Evolutionary conservation across 768 basidiomycete genomes (phyloP).

Genomic region (Podaxis carcinomalis): DNA sequence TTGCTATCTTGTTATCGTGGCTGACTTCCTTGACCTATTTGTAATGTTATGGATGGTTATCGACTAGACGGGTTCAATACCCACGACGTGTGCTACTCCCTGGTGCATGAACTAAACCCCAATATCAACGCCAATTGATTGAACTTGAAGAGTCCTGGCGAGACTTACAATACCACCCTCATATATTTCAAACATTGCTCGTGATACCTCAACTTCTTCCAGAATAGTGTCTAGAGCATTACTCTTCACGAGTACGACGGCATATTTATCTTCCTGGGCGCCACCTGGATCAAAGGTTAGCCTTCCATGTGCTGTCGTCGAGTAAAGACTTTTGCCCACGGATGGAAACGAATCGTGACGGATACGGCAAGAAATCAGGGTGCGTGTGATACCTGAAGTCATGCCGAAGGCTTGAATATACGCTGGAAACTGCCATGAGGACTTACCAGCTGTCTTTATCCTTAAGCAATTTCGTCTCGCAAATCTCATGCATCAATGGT

Average conservation of each 20-base stretch:
- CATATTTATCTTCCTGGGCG: constrained; percentile 73
- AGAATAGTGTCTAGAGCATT: constrained; percentile 41
- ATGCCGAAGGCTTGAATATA: not conserved
- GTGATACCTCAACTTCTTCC: constrained; percentile 80
- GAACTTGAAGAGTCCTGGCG: not conserved
- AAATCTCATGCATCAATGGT: constrained; percentile 50
- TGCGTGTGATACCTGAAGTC: constrained; percentile 72
- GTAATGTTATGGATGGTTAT: not conserved
- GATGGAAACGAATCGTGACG: constrained; percentile 67
- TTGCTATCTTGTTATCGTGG: constrained; percentile 73
- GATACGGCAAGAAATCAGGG: constrained; percentile 74
- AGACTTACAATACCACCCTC: constrained; percentile 79
- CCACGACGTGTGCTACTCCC: constrained; percentile 74
- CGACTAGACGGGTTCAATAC: constrained; percentile 12
- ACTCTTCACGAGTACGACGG: constrained; percentile 60
- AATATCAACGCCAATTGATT: not conserved
- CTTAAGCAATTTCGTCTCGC: constrained; percentile 50
- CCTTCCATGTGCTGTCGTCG: not conserved
- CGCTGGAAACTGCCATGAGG: not conserved
- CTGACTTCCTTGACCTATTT: constrained; percentile 70
- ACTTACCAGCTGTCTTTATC: constrained; percentile 81
- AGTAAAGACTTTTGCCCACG: constrained; percentile 30
- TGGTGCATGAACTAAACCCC: constrained; percentile 76
- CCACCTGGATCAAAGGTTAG: constrained; percentile 35
- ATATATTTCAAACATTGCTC: constrained; percentile 85